phyloP scores from a whole-genome alignment of 2,329 filamentous ascomycete species.

The Coleophoma crateriformis region DNA sequence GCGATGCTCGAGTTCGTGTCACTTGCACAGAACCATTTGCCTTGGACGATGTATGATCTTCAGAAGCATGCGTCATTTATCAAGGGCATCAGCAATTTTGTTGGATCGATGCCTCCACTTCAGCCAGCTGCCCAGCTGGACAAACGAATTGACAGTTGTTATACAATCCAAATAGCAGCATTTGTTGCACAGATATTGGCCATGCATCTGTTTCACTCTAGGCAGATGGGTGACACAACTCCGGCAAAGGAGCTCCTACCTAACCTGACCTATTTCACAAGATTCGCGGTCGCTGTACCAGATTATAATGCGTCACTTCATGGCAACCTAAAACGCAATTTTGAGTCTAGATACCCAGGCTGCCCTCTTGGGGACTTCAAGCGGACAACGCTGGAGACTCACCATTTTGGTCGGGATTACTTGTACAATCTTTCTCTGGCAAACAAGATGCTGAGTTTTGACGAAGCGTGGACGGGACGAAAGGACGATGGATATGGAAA shows the following conservation, averaged over 20 bases:
- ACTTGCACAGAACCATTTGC: slow-evolving; percentile 89
- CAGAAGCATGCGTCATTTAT: slow-evolving; percentile 72
- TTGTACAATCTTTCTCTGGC: slow-evolving; percentile 80
- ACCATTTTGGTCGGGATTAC: slow-evolving; percentile 67
- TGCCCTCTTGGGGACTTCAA: slow-evolving; percentile 76
- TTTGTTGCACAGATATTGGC: slow-evolving; percentile 83
- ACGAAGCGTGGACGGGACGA: slow-evolving; percentile 70
- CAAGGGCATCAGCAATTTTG: slow-evolving; percentile 63
- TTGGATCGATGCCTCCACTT: slow-evolving; percentile 51
- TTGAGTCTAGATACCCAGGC: slow-evolving; percentile 69
- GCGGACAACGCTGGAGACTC: slow-evolving; percentile 60
- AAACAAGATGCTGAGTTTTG: slow-evolving; percentile 68
- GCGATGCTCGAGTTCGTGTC: slow-evolving; percentile 83
- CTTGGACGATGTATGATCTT: slow-evolving; percentile 82
- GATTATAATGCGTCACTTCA: slow-evolving; percentile 87
- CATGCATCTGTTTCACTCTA: slow-evolving; percentile 82
- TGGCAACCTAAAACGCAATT: slow-evolving; percentile 77
- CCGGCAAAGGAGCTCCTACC: slow-evolving; percentile 68
- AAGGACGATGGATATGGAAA: slow-evolving; percentile 68
- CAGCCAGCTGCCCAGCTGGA: slow-evolving; percentile 48
- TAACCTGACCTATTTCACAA: slow-evolving; percentile 73
- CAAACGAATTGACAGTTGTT: slow-evolving; percentile 36
- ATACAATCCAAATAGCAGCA: slow-evolving; percentile 68
- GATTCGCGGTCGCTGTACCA: slow-evolving; percentile 72
- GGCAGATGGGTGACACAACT: slow-evolving; percentile 64